Evolutionary conservation across 331 rosid genomes (phyloP), one percentile per base, ranked within the genome.

Genomic region (Quercus tomentella): DNA sequence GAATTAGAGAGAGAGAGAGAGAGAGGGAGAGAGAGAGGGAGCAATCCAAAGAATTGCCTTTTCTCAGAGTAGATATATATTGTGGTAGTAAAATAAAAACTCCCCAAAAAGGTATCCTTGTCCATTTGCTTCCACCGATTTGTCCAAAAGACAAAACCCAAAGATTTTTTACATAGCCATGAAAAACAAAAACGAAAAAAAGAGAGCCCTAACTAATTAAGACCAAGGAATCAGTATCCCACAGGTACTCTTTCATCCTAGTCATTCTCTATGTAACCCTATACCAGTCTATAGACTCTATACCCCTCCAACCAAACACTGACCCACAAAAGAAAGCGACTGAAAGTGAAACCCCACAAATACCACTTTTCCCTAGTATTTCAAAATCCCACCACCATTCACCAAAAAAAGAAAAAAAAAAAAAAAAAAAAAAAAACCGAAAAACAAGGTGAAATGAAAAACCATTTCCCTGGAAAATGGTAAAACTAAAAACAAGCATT

Each of bases 161-260:
- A 56, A 56, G 63, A 80, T 80, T 77, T 77, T 80, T 77, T 77
- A 84, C 84, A 80, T 56, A 80, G 9, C 37, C 80, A 56, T 54
- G 5, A 49, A 37, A 55, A 75, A 76, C 7, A 57, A 63, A 67
- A 55, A 49, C 17, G 11, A 4, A 49, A 37, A 41, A 70, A 76
- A 11, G 61, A 45, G 58, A 63, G 51, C 56, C 56, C 81, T 80
- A 80, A n/a, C 7, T 17, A 25, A 21, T 49, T 12, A 49, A 49
- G 54, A 49, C 54, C 17, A 12, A 49, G 54, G 54, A 49, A 49
- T 49, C 54, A 14, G 54, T 14, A 49, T 49, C 54, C 17, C 15
- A 49, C 54, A 49, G 54, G 17, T 20, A 17, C 22, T 35, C 4
- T 63, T 63, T 63, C n/a, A 63, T 14, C 12, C 70, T 33, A 35